These are phyloP conservation scores for Colletotrichum zoysiae DNA, from an alignment of 2,329 filamentous ascomycete species.

Conservation along the genomic window DNA sequence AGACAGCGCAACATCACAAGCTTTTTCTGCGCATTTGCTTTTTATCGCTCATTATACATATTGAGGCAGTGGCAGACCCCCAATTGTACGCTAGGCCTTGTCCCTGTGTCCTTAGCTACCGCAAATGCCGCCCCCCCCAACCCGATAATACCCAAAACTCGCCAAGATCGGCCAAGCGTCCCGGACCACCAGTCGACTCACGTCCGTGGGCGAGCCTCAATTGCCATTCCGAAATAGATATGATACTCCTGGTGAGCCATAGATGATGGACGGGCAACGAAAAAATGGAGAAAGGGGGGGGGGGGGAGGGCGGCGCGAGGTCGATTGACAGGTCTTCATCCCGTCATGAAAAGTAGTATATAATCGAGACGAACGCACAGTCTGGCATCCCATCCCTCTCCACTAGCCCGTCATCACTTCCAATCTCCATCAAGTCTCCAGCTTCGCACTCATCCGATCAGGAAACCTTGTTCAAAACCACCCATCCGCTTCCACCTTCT, in stretches of 20 bases:
- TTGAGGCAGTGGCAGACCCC: background rate
- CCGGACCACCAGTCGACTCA: conserved; percentile 28
- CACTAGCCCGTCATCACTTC: conserved; percentile 3
- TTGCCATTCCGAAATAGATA: conserved; percentile 25
- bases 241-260: conserved; percentile 7
- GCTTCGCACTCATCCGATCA: conserved; percentile 7
- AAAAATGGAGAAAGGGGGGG: background rate
- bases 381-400: background rate
- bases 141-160: conserved; percentile 34
- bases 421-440: background rate
- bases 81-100: background rate
- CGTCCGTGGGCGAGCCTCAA: conserved; percentile 29
- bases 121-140: conserved; percentile 2
- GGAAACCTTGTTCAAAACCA: too few relatives aligned
- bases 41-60: background rate
- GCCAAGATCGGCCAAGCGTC: conserved; percentile 38
- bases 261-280: background rate
- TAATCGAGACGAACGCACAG: conserved; percentile 28
- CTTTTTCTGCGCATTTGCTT: conserved; percentile 3
- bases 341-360: conserved; percentile 25
- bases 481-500: background rate
- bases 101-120: background rate
- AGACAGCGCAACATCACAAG: conserved; percentile 16
- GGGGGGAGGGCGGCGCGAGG: background rate
- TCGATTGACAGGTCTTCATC: background rate